A percentile compares a stretch with the other conserved stretches of the same genome.
Conservation (phyloP, 768 basidiomycete species). For the Boletus eberwhitei region DNA sequence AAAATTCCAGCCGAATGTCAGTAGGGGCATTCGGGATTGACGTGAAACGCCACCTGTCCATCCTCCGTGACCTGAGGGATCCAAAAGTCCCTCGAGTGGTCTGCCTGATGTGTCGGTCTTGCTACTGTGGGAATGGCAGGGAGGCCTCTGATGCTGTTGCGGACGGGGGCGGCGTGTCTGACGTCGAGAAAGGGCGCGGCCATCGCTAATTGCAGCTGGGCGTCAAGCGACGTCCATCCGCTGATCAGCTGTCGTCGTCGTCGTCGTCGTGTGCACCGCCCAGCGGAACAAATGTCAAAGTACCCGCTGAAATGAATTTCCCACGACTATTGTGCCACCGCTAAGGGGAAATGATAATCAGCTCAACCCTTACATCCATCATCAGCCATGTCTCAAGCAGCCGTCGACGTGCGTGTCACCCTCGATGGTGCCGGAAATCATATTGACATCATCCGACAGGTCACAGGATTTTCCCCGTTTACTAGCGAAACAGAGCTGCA, state of each 20-base stretch:
- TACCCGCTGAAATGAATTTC: not conserved
- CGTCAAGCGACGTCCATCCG: conserved; percentile 4
- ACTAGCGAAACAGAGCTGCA: conserved; percentile 68
- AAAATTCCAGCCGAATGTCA: not conserved
- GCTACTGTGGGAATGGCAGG: conserved; percentile 24
- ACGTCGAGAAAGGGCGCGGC: conserved; percentile 5
- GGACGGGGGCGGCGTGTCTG: not conserved
- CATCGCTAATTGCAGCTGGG: conserved; percentile 17
- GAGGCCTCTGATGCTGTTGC: conserved; percentile 28
- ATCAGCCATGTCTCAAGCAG: conserved; percentile 22
- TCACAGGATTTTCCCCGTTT: conserved; percentile 62
- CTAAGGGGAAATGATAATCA: not conserved
- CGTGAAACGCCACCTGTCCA: conserved; percentile 61
- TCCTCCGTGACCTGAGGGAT: conserved; percentile 78
- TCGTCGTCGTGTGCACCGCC: conserved; percentile 15
- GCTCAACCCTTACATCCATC: not conserved
- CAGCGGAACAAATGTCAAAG: conserved; percentile 8
- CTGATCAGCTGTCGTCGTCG: conserved; percentile 9
- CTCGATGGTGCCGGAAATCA: not conserved
- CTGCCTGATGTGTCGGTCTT: not conserved
- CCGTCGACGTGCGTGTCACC: conserved; percentile 36
- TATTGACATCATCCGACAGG: conserved; percentile 39
- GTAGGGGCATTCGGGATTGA: not conserved
- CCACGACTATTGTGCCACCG: conserved; percentile 6
- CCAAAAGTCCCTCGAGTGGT: conserved; percentile 73